A percentile compares a stretch with the other conserved stretches of the same genome.
phyloP scores from a whole-genome alignment of 768 basidiomycete species.

The Hydnum rufescens region DNA sequence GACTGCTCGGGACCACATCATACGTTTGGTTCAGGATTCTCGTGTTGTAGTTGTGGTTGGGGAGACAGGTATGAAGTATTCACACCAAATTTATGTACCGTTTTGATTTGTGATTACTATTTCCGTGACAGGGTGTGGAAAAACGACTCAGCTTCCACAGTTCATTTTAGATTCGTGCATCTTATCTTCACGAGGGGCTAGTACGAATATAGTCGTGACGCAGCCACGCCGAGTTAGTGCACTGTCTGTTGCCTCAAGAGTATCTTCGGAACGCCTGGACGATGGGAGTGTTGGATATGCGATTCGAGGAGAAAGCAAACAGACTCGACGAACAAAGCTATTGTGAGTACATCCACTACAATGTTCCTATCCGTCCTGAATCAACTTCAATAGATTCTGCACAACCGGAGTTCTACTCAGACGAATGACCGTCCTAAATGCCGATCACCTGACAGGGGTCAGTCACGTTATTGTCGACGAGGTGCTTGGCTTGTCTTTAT shows the following conservation, averaged over 20 bases:
- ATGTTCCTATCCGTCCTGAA: background rate
- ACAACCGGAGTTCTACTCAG: conserved; percentile 87
- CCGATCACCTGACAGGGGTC: conserved; percentile 40
- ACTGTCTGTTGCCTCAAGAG: conserved; percentile 70
- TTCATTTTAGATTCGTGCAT: conserved; percentile 79
- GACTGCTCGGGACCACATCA: conserved; percentile 39
- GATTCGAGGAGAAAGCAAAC: conserved; percentile 70
- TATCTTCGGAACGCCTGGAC: conserved; percentile 57
- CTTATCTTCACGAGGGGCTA: conserved; percentile 32
- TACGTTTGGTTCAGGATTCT: conserved; percentile 33
- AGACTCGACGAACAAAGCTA: conserved; percentile 44
- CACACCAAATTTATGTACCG: background rate
- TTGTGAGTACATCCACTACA: conserved; percentile 22
- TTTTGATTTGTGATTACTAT: background rate
- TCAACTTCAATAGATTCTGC: conserved; percentile 26
- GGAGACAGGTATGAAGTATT: conserved; percentile 44
- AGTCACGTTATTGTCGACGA: conserved; percentile 85
- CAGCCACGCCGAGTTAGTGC: conserved; percentile 83
- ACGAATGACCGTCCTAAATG: conserved; percentile 47
- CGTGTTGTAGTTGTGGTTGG: conserved; percentile 72
- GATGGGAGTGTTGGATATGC: conserved; percentile 74
- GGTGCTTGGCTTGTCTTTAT: conserved; percentile 27
- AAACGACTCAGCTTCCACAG: conserved; percentile 82
- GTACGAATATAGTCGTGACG: conserved; percentile 61
- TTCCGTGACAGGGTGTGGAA: conserved; percentile 47